phyloP scores from a whole-genome alignment of 495 filamentous ascomycete species.

The Cryomyces minteri region DNA sequence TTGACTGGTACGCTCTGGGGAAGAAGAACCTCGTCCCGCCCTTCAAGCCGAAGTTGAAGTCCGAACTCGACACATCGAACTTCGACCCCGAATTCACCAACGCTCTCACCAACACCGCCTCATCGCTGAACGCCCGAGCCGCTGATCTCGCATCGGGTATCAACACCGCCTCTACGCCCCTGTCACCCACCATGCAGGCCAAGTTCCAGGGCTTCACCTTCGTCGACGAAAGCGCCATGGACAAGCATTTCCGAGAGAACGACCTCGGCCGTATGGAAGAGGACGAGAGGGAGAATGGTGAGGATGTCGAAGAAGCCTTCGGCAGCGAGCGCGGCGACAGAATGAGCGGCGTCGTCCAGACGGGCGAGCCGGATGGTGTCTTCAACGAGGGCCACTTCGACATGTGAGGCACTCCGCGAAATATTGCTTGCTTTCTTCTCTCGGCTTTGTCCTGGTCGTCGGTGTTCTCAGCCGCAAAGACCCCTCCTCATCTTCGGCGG shows the following conservation, averaged over 20 bases:
- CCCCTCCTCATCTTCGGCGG: no score
- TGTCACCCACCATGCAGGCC: conserved; percentile 88
- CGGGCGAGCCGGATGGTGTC: no score
- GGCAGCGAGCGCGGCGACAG: no score
- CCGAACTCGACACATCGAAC: conserved; percentile 87
- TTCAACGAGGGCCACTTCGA: no score
- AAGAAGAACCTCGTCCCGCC: conserved; percentile 91
- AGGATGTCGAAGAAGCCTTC: no score
- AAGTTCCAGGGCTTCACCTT: conserved; percentile 98
- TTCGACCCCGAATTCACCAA: conserved; percentile 99
- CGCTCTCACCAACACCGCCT: conserved; percentile 55
- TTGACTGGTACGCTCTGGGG: conserved; percentile 73
- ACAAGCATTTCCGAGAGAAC: conserved; percentile 56
- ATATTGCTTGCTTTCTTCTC: no score
- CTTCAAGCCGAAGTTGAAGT: conserved; percentile 94
- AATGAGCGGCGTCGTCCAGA: no score
- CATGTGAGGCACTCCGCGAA: no score
- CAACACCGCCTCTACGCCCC: conserved; percentile 68
- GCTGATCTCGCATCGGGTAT: conserved; percentile 54
- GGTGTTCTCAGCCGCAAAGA: no score
- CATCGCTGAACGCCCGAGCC: conserved; percentile 77
- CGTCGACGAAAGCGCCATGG: conserved; percentile 90
- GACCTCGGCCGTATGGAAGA: conserved; percentile 55
- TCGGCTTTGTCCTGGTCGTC: no score
- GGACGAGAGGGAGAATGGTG: no score